Percentiles rank a stretch among this genome's conserved stretches.
These are phyloP conservation scores for Quercus bicolor DNA, from an alignment of 306 rosid species.

Conservation along the genomic window DNA sequence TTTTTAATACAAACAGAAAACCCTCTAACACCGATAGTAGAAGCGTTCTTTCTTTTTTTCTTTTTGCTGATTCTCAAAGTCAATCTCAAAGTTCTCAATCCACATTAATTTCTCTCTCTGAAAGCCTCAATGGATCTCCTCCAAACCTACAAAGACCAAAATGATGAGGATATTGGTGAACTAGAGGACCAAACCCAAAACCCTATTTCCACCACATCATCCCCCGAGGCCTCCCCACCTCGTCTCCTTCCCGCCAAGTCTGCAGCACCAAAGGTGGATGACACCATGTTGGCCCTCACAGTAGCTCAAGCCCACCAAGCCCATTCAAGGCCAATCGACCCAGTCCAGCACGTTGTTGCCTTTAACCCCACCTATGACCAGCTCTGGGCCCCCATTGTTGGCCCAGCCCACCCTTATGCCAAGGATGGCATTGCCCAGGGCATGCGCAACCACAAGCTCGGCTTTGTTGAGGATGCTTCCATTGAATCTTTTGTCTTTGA, in stretches of 20 bases:
- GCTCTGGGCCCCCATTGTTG: constrained; percentile 87
- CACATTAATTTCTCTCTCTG: not conserved
- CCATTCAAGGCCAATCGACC: constrained; percentile 65
- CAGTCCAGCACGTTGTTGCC: constrained; percentile 59
- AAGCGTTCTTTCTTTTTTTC: not conserved
- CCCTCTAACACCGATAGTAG: too few species aligned
- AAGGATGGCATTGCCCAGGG: constrained; percentile 93
- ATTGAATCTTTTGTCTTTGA: constrained; percentile 81
- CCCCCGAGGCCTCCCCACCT: constrained; percentile 70
- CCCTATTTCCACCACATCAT: constrained; percentile 40
- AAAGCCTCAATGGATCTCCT: constrained; percentile 61
- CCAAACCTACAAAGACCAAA: constrained; percentile 52
- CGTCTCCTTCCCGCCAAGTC: constrained; percentile 67
- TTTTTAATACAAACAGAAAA: too few species aligned
- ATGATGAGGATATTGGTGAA: constrained; percentile 28
- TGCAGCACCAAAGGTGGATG: constrained; percentile 81
- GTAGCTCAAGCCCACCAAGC: constrained; percentile 38
- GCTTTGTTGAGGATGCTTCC: constrained; percentile 85
- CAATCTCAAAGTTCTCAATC: too few species aligned
- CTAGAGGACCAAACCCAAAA: constrained; percentile 23
- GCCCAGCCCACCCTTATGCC: constrained; percentile 92
- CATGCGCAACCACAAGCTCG: constrained; percentile 95
- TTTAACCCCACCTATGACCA: constrained; percentile 92
- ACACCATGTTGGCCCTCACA: constrained; percentile 81
- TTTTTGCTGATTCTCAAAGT: not conserved